Percentiles rank a stretch among this genome's conserved stretches.
These are phyloP conservation scores for Edaphochlamys debaryana DNA, from an alignment of 139 green algal species.

Conservation along the genomic window DNA sequence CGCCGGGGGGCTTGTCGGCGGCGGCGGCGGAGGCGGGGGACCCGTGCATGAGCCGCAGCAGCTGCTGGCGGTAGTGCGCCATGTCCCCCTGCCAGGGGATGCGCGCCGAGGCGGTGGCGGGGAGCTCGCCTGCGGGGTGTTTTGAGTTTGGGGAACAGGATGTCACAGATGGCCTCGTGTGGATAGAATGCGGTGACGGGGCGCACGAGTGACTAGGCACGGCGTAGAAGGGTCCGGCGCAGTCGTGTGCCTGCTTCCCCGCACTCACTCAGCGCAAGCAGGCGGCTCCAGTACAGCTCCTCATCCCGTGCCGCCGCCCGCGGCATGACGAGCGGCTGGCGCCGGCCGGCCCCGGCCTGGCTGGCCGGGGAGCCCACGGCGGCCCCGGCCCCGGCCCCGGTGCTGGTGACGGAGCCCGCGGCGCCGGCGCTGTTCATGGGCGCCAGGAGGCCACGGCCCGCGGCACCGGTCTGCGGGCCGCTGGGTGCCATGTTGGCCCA, in stretches of 20 bases:
- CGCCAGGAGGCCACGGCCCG: too few species aligned
- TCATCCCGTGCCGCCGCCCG: neutral
- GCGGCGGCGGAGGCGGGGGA: neutral
- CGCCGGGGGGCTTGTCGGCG: too few species aligned
- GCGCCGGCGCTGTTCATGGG: too few species aligned
- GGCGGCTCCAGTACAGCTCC: conserved; percentile 27
- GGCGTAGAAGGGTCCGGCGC: too few species aligned
- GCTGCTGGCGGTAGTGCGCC: conserved; percentile 1
- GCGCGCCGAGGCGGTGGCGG: neutral
- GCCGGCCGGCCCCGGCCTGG: neutral
- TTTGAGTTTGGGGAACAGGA: too few species aligned
- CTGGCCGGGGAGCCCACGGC: neutral
- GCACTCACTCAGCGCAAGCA: conserved; percentile 18
- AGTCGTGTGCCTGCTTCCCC: neutral
- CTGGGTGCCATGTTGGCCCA: neutral
- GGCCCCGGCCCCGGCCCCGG: neutral
- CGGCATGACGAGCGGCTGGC: neutral
- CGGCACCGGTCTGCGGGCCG: neutral
- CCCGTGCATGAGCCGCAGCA: neutral
- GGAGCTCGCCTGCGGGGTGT: conserved; percentile 16
- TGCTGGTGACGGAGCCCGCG: neutral
- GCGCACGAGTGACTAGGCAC: too few species aligned
- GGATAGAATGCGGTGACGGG: too few species aligned
- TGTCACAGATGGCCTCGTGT: too few species aligned
- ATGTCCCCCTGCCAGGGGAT: conserved; percentile 39